phyloP scores from a whole-genome alignment of 2,329 filamentous ascomycete genomes.

The Cladobotryum protrusum region DNA sequence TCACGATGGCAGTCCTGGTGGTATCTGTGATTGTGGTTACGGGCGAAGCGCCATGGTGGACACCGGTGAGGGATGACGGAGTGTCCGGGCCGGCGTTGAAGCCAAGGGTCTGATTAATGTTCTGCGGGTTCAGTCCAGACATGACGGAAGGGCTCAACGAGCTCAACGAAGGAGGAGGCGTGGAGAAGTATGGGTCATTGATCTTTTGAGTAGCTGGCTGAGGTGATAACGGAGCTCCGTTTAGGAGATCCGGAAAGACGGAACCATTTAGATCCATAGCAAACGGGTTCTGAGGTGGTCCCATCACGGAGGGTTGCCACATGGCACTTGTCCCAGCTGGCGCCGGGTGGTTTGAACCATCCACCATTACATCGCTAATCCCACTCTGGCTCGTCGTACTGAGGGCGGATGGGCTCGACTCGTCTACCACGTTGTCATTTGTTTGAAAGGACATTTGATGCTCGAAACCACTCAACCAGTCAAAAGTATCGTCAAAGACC shows the following conservation, averaged over 20 bases:
- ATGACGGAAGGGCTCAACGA: constrained; percentile 68
- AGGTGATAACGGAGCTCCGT: constrained; percentile 67
- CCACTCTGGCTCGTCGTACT: constrained; percentile 90
- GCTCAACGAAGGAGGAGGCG: constrained; percentile 67
- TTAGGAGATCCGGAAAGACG: constrained; percentile 71
- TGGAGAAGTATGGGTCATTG: constrained; percentile 72
- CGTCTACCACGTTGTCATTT: constrained; percentile 79
- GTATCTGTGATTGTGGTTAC: constrained; percentile 60
- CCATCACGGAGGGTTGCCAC: constrained; percentile 65
- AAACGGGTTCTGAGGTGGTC: constrained; percentile 64
- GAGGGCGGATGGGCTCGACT: constrained; percentile 91
- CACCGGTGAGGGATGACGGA: constrained; percentile 64
- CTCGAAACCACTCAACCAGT: constrained; percentile 78
- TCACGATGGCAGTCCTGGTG: constrained; percentile 56
- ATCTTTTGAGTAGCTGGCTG: constrained; percentile 65
- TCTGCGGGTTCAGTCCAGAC: constrained; percentile 55
- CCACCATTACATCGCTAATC: constrained; percentile 85
- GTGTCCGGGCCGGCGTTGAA: constrained; percentile 63
- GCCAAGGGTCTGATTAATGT: constrained; percentile 59
- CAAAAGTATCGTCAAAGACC: constrained; percentile 69
- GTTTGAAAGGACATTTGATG: constrained; percentile 64
- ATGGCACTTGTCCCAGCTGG: constrained; percentile 50
- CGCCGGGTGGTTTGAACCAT: constrained; percentile 64
- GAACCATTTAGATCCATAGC: constrained; percentile 67
- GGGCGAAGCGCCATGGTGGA: constrained; percentile 51